Evolutionary conservation across 139 green algal species (phyloP).

Genomic region (Dunaliella primolecta): DNA sequence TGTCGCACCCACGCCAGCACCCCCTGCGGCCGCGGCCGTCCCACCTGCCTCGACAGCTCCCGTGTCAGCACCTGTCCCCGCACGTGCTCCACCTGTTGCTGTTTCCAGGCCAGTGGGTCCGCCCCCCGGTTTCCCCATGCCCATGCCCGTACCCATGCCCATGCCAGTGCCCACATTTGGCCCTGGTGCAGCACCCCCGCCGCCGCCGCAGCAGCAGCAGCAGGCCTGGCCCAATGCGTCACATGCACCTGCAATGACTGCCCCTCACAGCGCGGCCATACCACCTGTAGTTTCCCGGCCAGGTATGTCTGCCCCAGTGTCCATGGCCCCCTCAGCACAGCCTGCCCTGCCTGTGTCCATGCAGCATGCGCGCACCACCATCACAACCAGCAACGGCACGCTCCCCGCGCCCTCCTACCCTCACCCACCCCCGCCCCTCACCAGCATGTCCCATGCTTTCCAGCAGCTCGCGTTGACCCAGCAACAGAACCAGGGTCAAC

Average conservation of each 20-base stretch:
- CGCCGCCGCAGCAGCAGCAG: background rate
- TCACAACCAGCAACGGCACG: background rate
- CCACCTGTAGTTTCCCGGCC: too few species aligned
- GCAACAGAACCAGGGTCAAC: background rate
- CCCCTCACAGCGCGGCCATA: too few species aligned
- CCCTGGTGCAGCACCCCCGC: background rate
- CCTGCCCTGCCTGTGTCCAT: background rate
- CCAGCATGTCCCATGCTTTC: background rate
- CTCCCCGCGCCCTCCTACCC: background rate
- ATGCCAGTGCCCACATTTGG: background rate
- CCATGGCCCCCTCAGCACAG: background rate
- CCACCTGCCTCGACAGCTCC: too few species aligned
- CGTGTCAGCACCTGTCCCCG: background rate
- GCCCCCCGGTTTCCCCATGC: background rate
- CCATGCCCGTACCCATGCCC: background rate
- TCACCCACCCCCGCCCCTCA: background rate
- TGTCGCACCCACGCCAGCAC: background rate
- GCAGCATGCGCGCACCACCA: background rate
- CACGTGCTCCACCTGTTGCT: background rate
- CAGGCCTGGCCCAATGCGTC: too few species aligned
- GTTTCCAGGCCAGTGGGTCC: background rate
- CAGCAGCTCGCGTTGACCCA: background rate
- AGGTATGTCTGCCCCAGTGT: background rate
- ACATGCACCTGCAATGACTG: too few species aligned
- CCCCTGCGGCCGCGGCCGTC: background rate